phyloP scores from a whole-genome alignment of 2,329 filamentous ascomycete species.

The Ophioceras dolichostomum region DNA sequence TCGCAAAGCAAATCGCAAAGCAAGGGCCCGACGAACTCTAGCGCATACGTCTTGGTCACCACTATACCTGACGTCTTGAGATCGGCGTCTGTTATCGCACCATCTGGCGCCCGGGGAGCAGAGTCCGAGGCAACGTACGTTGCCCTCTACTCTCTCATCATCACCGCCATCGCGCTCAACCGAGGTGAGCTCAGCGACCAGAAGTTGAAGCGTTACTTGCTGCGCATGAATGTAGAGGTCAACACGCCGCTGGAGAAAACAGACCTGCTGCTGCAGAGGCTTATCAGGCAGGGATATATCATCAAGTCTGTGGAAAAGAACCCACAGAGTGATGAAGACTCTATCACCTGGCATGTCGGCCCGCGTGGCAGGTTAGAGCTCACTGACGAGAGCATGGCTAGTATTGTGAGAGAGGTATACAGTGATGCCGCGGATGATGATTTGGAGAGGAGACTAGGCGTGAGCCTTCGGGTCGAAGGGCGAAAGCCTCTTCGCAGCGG shows the following conservation, averaged over 20 bases:
- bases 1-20: slow-evolving; percentile 39
- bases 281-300: slow-evolving; percentile 77
- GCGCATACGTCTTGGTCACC: slow-evolving; percentile 67
- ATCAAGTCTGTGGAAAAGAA: slow-evolving; percentile 57
- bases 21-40: slow-evolving; percentile 40
- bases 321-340: slow-evolving; percentile 54
- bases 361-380: slow-evolving; percentile 79
- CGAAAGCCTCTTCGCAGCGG: not conserved
- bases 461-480: slow-evolving; percentile 43
- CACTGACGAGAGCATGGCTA: slow-evolving; percentile 61
- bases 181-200: slow-evolving; percentile 64
- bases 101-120: slow-evolving; percentile 51
- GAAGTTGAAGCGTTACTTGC: slow-evolving; percentile 65
- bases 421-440: slow-evolving; percentile 35
- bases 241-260: slow-evolving; percentile 45
- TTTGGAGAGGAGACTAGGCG: slow-evolving; percentile 45
- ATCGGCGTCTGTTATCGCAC: slow-evolving; percentile 51
- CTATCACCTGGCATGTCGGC: slow-evolving; percentile 72
- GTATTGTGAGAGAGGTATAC: slow-evolving; percentile 52
- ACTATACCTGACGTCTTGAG: slow-evolving; percentile 59
- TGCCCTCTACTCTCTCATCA: slow-evolving; percentile 67
- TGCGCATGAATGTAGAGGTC: slow-evolving; percentile 61
- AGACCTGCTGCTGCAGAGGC: slow-evolving; percentile 58
- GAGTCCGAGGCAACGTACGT: slow-evolving; percentile 68
- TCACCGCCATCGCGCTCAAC: slow-evolving; percentile 64